Base-by-base conservation (phyloP, 257 asterid species). In the Verbascum thapsus region DNA sequence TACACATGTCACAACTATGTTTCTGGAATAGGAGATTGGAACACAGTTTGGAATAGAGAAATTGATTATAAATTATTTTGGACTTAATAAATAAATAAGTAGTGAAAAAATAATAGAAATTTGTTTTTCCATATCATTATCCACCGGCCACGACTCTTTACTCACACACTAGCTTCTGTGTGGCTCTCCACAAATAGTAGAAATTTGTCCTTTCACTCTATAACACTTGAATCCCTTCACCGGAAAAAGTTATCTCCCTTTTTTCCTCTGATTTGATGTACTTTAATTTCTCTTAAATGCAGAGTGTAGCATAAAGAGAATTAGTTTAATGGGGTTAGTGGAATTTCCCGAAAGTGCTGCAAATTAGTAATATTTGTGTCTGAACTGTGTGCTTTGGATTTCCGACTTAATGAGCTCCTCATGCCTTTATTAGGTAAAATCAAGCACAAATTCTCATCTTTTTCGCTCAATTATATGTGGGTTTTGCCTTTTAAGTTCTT, bases 381-480 rank as follows among this genome's bases (percentile, higher is more conserved):
- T 77, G 65, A 54, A 63, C n/a, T 58, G 63, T 59, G 77, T 59
- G 72, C 38, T 60, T 45, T 67, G 85, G 80, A 41, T 44, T 67
- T 72, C 70, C 60, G 85, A 77, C 75, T 88, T 91, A 74, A 89
- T 92, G 99, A 85, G 88, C 95, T 74, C 64, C 82, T 84, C 97
- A 92, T 92, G 99, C 92, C 90, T 85, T 85, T 89, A 72, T 75
- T 83, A 83, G 95, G 96, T 92, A 56, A 70, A 34, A 15, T 0
- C 12, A 5, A 8, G 45, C 17, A 6, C 11, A 5, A 37, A 66
- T n/a, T 19, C 34, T 26, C n/a, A n/a, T 47, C 30, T 41, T 9
- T 47, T 63, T 49, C 50, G 11, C 64, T 42, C 15, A 6, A 8
- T 10, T 56, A n/a, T 40, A n/a, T 22, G 10, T 20, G 16, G 19